These are phyloP conservation scores for Sugiyamaella valdiviana DNA, from an alignment of 805 yeast genomes.

Conservation along the genomic window DNA sequence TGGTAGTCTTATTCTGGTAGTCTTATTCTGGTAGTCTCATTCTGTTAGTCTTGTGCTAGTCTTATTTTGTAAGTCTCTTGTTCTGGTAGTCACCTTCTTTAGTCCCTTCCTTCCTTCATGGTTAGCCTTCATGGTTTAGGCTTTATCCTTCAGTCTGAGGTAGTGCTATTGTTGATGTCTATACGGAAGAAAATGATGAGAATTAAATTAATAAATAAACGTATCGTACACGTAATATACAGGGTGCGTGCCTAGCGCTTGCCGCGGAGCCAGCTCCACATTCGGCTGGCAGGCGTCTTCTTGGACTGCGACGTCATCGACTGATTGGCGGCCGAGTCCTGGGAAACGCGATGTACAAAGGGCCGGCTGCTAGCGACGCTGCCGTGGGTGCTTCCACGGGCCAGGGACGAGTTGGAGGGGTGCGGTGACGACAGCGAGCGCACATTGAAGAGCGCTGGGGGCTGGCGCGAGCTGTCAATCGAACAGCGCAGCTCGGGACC, in stretches of 20 bases:
- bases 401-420: conserved; percentile 4
- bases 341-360: neutral
- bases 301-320: neutral
- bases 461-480: conserved; percentile 8
- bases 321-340: neutral
- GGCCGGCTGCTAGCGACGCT: neutral
- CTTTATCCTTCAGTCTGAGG: too few relatives aligned
- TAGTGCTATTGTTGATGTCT: too few relatives aligned
- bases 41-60: too few relatives aligned
- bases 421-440: conserved; percentile 6
- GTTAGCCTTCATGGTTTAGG: too few relatives aligned
- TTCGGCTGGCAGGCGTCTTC: conserved; percentile 9
- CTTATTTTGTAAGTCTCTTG: too few relatives aligned
- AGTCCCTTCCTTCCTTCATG: too few relatives aligned
- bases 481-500: conserved; percentile 27
- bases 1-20: too few relatives aligned
- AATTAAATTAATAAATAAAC: neutral
- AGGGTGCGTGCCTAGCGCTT: neutral
- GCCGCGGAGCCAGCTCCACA: conserved; percentile 27
- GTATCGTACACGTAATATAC: neutral
- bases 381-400: conserved; percentile 2
- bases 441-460: conserved; percentile 4
- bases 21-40: too few relatives aligned
- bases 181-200: neutral
- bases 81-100: too few relatives aligned